Conservation (phyloP, 495 filamentous ascomycete species). For the Hypoxylon fragiforme region DNA sequence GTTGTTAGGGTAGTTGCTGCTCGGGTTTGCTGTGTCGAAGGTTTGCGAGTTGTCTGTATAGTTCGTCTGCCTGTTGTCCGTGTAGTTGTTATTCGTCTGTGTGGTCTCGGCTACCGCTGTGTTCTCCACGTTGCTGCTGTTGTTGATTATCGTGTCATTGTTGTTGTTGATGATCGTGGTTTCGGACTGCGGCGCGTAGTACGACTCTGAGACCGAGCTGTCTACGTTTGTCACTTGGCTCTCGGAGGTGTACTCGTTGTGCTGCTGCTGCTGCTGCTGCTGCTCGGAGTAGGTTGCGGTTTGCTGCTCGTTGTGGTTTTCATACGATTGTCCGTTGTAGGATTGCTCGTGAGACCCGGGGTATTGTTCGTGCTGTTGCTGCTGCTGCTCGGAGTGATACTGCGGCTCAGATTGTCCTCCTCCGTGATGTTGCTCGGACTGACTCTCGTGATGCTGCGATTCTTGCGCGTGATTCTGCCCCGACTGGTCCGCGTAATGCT, state of each 20-base stretch:
- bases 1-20: no score
- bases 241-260: not conserved
- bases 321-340: not conserved
- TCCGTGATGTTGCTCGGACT: slow-evolving; percentile 8
- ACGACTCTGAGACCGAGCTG: slow-evolving; percentile 7
- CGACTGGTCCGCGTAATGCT: slow-evolving; percentile 7
- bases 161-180: slow-evolving; percentile 22
- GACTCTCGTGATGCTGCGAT: slow-evolving; percentile 4
- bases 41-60: slow-evolving; percentile 5
- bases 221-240: not conserved
- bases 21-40: not conserved
- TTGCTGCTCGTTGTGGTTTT: slow-evolving; percentile 6
- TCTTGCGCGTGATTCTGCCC: not conserved
- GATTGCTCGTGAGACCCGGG: slow-evolving; percentile 6
- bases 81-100: slow-evolving; percentile 8
- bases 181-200: slow-evolving; percentile 15
- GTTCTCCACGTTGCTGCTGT: slow-evolving; percentile 24
- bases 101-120: slow-evolving; percentile 2
- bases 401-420: slow-evolving; percentile 1
- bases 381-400: slow-evolving; percentile 1
- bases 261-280: slow-evolving; percentile 11
- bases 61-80: slow-evolving; percentile 8
- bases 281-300: slow-evolving; percentile 4
- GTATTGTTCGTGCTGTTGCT: slow-evolving; percentile 9
- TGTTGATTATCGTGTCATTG: slow-evolving; percentile 22